Evolutionary conservation across 371 early-diverging fungal species (phyloP), one percentile per base, ranked within the genome.

Genomic region (Rozella allomycis): DNA sequence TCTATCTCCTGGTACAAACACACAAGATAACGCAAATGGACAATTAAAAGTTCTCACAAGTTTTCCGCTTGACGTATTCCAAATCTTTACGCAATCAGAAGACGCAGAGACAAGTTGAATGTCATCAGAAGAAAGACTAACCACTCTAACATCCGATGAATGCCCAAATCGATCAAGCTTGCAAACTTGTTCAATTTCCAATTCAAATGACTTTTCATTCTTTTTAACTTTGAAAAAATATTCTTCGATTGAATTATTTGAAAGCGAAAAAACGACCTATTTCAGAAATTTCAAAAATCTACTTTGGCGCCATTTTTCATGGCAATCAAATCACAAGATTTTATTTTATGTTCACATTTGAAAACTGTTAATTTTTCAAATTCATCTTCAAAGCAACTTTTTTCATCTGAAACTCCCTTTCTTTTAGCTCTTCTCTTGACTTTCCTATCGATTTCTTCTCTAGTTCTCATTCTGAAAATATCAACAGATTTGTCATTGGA

Each of bases 1-100:
- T 30, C 74, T 72, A 46, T 85, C 72, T 31, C 87, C 90, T 1
- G 90, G 90, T 7, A 91, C 50, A 52, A 93, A 91, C 14, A 75
- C 59, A 40, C 70, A 63, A 50, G 81, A 83, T 9, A 82, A 50
- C 1, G 81, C 82, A 35, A 74, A 72, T 13, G 80, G 84, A 35
- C 78, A 76, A 25, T 72, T 77, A 37, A 93, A 69, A 19, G 79
- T 74, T 30, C 83, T 68, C 26, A 90, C 69, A 45, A 85, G 84
- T 23, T 70, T 41, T 14, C 67, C 50, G 0, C 82, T 79, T 38
- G 62, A 60, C 26, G 73, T 50, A 37, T 84, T 83, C 91, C 91
- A 93, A 14, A 93, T 43, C 41, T 84, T 86, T 33, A 87, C 17
- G 18, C 40, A 20, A 42, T 65, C 71, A 4, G 83, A 80, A 2